Evolutionary conservation across 208 protist genomes (phyloP).

Genomic region (Leishmania turanica): DNA sequence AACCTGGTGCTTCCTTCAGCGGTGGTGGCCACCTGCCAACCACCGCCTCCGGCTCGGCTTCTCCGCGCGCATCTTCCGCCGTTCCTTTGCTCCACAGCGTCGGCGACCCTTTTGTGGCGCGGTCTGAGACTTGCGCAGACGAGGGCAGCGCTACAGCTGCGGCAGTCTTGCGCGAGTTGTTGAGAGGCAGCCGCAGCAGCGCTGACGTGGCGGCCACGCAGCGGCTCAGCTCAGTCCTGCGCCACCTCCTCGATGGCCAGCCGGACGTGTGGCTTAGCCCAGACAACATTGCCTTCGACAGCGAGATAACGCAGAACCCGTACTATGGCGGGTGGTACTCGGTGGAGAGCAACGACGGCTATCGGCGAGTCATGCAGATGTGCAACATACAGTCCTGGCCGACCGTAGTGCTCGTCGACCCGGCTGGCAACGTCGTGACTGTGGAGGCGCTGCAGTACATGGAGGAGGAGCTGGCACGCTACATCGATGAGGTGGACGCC

Average conservation of each 20-base stretch:
- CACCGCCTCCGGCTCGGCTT: conserved; percentile 14
- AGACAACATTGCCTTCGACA: conserved; percentile 45
- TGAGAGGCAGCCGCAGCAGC: not conserved
- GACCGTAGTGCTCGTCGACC: conserved; percentile 62
- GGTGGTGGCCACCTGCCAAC: conserved; percentile 4
- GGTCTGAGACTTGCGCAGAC: not conserved
- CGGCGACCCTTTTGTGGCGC: conserved; percentile 3
- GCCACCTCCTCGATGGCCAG: conserved; percentile 25
- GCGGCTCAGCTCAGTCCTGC: conserved; percentile 17
- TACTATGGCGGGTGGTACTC: conserved; percentile 73
- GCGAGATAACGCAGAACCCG: conserved; percentile 38
- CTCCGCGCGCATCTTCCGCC: conserved; percentile 2
- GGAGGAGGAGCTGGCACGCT: conserved; percentile 50
- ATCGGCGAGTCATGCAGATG: conserved; percentile 52
- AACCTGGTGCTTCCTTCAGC: not conserved
- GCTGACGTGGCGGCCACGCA: not conserved
- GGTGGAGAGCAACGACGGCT: conserved; percentile 59
- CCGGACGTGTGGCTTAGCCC: conserved; percentile 19
- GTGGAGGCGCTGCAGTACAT: conserved; percentile 49
- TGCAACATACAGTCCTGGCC: conserved; percentile 60
- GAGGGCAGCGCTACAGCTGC: not conserved
- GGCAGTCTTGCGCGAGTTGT: conserved; percentile 5
- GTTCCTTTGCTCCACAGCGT: not conserved
- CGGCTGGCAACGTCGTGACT: conserved; percentile 54
- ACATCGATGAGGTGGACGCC: conserved; percentile 22